phyloP scores from a whole-genome alignment of 2,329 filamentous ascomycete genomes.

The Phoma sp. region DNA sequence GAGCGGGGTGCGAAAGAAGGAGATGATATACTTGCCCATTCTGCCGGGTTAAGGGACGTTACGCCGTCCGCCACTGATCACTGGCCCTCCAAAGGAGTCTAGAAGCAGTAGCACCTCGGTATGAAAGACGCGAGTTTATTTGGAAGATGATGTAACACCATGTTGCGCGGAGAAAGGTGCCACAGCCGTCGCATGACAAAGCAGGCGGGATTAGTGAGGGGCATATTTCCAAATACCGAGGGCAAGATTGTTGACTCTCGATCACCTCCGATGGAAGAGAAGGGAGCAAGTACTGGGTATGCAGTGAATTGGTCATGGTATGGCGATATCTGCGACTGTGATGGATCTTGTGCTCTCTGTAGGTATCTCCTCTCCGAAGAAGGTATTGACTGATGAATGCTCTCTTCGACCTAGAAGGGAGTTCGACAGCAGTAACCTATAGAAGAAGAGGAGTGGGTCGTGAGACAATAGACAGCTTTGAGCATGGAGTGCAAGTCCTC shows the following conservation, averaged over 20 bases:
- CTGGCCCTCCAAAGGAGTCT: background rate
- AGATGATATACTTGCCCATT: conserved; percentile 14
- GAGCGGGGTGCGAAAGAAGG: background rate
- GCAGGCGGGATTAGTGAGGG: conserved; percentile 13
- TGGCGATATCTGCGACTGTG: no score
- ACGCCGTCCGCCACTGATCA: background rate
- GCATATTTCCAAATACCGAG: conserved; percentile 13
- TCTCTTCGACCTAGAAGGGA: no score
- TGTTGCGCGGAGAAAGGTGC: no score
- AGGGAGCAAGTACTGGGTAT: no score
- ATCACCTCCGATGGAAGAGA: no score
- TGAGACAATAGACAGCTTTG: background rate
- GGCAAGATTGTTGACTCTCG: background rate
- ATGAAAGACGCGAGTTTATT: background rate
- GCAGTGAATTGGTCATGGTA: no score
- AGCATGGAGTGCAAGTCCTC: background rate
- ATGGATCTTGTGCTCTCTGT: no score
- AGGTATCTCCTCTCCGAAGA: no score
- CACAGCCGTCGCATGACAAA: conserved; percentile 4
- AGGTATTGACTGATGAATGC: no score
- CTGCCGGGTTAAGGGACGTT: conserved; percentile 4
- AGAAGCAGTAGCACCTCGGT: background rate
- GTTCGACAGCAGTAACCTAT: no score
- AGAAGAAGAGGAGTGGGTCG: no score
- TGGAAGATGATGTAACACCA: background rate